Conservation (phyloP, 441 rosid genomes). For the Sinapis alba region DNA sequence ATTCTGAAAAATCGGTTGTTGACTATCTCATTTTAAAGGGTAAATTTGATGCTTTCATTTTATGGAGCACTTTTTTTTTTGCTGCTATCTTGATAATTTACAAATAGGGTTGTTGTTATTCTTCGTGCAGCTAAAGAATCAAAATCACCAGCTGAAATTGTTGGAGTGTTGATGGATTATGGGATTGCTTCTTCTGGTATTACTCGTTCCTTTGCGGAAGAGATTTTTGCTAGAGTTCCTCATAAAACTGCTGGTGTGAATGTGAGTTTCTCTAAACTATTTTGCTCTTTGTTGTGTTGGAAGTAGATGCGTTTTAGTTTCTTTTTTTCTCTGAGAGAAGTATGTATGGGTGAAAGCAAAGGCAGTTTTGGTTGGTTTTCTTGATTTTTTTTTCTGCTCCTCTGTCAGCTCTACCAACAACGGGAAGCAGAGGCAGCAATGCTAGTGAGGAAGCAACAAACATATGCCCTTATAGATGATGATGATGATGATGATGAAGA, state of each 20-base stretch:
- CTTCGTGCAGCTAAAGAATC: conserved; percentile 70
- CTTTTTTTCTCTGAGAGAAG: not conserved
- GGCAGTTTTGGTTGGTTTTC: conserved; percentile 20
- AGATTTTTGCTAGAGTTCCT: conserved; percentile 73
- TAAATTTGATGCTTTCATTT: conserved; percentile 35
- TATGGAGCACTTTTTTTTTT: not conserved
- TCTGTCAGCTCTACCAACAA: conserved; percentile 67
- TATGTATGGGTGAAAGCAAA: conserved; percentile 1
- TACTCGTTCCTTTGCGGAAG: conserved; percentile 69
- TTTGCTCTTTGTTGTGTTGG: not conserved
- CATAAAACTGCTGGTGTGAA: conserved; percentile 56
- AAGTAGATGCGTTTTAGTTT: not conserved
- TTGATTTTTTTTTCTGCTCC: not conserved
- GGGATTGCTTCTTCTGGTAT: conserved; percentile 70
- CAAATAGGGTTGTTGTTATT: not conserved
- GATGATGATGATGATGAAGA: conserved; percentile 68
- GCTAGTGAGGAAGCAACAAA: conserved; percentile 71
- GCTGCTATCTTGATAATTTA: not conserved
- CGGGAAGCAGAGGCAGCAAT: conserved; percentile 89
- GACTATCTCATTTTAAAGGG: conserved; percentile 75
- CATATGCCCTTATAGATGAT: conserved; percentile 73
- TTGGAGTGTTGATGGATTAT: conserved; percentile 55
- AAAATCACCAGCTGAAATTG: conserved; percentile 60
- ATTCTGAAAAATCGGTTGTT: conserved; percentile 69
- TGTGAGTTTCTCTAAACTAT: conserved; percentile 51